Base-by-base conservation (phyloP, 2,329 filamentous ascomycete genomes). In the Colletotrichum ledebouriae region DNA sequence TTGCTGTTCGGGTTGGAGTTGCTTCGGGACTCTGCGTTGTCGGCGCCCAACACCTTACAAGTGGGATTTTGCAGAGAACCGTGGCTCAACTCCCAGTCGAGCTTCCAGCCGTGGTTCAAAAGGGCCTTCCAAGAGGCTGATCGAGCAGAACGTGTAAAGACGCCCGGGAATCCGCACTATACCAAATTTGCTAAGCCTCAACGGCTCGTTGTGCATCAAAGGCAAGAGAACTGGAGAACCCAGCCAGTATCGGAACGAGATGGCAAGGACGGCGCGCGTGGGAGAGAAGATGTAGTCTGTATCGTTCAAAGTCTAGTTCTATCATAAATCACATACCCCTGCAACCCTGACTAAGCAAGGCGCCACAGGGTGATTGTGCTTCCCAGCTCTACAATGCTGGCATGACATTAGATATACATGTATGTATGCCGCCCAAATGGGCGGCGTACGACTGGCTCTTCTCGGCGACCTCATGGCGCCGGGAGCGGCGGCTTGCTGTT, bases 341-440 rank as follows among this genome's bases (percentile, higher is more conserved):
- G 55, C 34, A 20, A 25, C 53, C 65, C 47, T 59, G 22, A 37
- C 37, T 53, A 12, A 49, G 53, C 65, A 65, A 47, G 61, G 61
- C 63, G 39, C 34, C 25, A 47, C 47, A 62, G 44, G 53, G 34
- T 50, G 61, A 49, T 65, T 37, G 47, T 55, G 42, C 55, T 47
- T 50, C 61, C 47, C 44, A 61, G 47, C 34, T 47, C 46, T 50
- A 56, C 29, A 49, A 49, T 53, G 61, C 61, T 50, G 60, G 50
- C 62, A 55, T 68, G 60, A 49, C 65, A 64, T 68, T 68, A 68
- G 47, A 68, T 68, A 68, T 68, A 68, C 65, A 65, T 65, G 47
- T 68, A 68, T 49, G 55, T 59, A 65, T 53, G 65, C 41, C 22
- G 65, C 65, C 62, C 61, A 65, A 56, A 22, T 22, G 42, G 55